Evolutionary conservation across 176 grass and related monocot species (phyloP).

Genomic region (Guadua angustifolia): DNA sequence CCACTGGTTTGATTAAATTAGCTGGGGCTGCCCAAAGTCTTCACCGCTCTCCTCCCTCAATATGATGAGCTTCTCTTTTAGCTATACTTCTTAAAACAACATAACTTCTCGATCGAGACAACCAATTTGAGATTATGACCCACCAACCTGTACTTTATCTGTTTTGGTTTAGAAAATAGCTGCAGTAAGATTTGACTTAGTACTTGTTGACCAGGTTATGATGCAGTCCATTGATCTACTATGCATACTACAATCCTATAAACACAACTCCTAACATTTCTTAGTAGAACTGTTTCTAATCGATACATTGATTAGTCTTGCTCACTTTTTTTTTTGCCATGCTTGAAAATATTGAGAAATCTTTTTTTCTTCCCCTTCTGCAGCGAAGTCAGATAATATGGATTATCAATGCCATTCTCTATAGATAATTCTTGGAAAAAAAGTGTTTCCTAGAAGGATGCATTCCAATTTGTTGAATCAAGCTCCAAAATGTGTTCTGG

Average conservation of each 20-base stretch:
- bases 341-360: neutral
- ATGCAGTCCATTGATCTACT: neutral
- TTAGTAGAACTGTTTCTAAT: neutral
- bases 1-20: no score
- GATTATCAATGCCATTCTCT: neutral
- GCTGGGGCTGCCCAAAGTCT: no score
- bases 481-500: neutral
- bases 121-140: neutral
- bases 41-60: no score
- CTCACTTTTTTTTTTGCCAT: neutral
- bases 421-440: neutral
- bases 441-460: neutral
- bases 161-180: constrained; percentile 1
- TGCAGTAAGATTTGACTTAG: neutral
- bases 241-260: neutral
- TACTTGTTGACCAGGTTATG: neutral
- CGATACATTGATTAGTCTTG: neutral
- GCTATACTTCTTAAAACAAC: no score
- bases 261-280: neutral
- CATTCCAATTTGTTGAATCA: neutral
- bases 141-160: neutral
- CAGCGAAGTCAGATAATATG: neutral
- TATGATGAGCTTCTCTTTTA: no score
- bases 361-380: neutral
- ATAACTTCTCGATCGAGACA: no score